A percentile compares a stretch with the other conserved stretches of the same genome.
Evolutionary conservation across 2,329 filamentous ascomycete species (phyloP).

Genomic region (Beauveria bassiana): DNA sequence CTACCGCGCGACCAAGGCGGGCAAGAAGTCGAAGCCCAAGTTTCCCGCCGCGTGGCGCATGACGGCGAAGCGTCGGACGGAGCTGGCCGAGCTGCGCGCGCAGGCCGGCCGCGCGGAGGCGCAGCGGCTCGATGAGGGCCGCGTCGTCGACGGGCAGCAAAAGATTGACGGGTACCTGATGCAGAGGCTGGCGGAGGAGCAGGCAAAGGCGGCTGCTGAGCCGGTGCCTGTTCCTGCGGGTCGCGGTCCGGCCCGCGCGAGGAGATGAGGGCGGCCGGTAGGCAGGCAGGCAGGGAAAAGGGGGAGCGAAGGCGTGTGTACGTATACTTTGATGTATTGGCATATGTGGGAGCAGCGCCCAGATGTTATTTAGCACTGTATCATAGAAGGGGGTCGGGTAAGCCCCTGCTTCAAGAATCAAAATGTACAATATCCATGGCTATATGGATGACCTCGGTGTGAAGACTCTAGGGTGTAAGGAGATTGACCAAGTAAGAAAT

Average conservation of each 20-base stretch:
- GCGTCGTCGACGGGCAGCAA: constrained; percentile 50
- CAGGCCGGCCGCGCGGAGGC: constrained; percentile 46
- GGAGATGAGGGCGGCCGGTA: background rate
- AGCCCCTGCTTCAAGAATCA: background rate
- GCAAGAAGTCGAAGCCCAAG: constrained; percentile 48
- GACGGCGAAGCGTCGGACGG: constrained; percentile 57
- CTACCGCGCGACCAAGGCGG: constrained; percentile 39
- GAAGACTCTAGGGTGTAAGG: no score
- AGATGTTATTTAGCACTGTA: background rate
- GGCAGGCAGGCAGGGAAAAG: no score
- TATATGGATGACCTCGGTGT: background rate
- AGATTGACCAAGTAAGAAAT: no score
- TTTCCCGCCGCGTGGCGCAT: constrained; percentile 83
- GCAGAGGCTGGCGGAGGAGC: constrained; percentile 26
- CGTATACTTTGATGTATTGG: background rate
- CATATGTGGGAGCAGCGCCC: background rate
- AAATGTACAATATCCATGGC: background rate
- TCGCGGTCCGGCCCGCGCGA: background rate
- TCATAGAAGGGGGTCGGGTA: background rate
- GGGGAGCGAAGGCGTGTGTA: background rate
- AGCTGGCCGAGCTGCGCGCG: constrained; percentile 56
- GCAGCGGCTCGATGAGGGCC: constrained; percentile 42
- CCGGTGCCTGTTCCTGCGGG: background rate
- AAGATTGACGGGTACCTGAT: constrained; percentile 34
- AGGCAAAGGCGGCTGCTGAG: constrained; percentile 21